Percentiles rank a stretch among this genome's conserved stretches.
phyloP scores from a whole-genome alignment of 2,329 filamentous ascomycete genomes.

The Geosmithia putterillii region DNA sequence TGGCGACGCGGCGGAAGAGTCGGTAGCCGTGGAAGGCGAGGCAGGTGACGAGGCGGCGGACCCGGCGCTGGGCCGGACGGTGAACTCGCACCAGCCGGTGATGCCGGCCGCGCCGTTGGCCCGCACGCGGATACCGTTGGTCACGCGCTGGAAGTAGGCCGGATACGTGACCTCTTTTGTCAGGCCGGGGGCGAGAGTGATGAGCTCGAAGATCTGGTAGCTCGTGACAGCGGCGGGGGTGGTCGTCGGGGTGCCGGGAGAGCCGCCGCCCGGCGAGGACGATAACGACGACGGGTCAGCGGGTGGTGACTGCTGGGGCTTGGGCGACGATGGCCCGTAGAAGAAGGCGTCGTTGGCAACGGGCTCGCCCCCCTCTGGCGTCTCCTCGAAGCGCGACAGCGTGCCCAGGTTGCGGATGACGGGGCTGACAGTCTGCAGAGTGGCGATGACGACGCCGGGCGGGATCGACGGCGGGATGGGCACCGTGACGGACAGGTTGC shows the following conservation, averaged over 20 bases:
- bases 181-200: constrained; percentile 25
- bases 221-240: constrained; percentile 20
- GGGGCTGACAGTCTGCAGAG: constrained; percentile 25
- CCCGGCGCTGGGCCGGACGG: constrained; percentile 10
- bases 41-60: constrained; percentile 8
- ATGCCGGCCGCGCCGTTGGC: constrained; percentile 29
- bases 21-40: constrained; percentile 12
- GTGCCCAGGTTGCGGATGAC: constrained; percentile 28
- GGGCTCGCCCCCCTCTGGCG: constrained; percentile 16
- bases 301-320: constrained; percentile 13
- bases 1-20: background rate
- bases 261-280: no score
- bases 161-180: constrained; percentile 26
- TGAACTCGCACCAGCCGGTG: constrained; percentile 25
- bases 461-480: constrained; percentile 26
- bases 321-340: constrained; percentile 12
- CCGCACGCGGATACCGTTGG: constrained; percentile 26
- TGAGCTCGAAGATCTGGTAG: constrained; percentile 17
- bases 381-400: constrained; percentile 20
- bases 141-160: constrained; percentile 29
- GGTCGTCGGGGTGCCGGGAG: constrained; percentile 13
- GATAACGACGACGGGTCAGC: no score
- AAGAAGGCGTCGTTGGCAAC: constrained; percentile 29
- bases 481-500: constrained; percentile 22
- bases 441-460: constrained; percentile 21